phyloP scores from a whole-genome alignment of 768 basidiomycete species.

The Infundibulicybe gibba region DNA sequence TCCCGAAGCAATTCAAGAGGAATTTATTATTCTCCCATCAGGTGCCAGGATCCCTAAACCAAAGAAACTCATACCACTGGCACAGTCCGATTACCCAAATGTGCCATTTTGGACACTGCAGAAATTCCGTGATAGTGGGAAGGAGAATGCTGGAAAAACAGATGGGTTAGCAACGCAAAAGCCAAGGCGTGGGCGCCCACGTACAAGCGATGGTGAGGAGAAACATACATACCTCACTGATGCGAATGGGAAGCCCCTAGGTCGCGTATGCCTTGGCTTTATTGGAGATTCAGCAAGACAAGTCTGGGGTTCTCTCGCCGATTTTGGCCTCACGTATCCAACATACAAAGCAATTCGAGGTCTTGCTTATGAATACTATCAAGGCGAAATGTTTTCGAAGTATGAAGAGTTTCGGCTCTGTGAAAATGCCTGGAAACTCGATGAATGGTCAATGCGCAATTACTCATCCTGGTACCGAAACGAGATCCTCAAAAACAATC shows the following conservation, averaged over 20 bases:
- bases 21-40: too few species aligned
- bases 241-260: conserved; percentile 1
- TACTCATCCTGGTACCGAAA: conserved; percentile 10
- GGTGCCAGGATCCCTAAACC: too few species aligned
- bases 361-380: conserved; percentile 6
- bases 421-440: conserved; percentile 11
- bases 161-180: conserved; percentile 8
- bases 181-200: conserved; percentile 4
- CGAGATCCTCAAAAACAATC: too few species aligned
- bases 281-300: conserved; percentile 5
- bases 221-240: conserved; percentile 11
- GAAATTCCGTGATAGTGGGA: too few species aligned
- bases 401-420: conserved; percentile 13
- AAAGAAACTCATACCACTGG: not conserved
- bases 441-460: conserved; percentile 3
- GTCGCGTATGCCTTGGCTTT: not conserved
- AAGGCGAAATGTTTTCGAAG: conserved; percentile 6
- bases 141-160: conserved; percentile 2
- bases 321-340: not conserved
- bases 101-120: conserved; percentile 6
- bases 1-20: too few species aligned
- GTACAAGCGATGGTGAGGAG: conserved; percentile 1
- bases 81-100: conserved; percentile 1
- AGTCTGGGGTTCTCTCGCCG: conserved; percentile 7
- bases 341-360: conserved; percentile 3